Evolutionary conservation across 805 yeast genomes (phyloP), one percentile per base, ranked within the genome.

Genomic region (Kazachstania psychrophila): DNA sequence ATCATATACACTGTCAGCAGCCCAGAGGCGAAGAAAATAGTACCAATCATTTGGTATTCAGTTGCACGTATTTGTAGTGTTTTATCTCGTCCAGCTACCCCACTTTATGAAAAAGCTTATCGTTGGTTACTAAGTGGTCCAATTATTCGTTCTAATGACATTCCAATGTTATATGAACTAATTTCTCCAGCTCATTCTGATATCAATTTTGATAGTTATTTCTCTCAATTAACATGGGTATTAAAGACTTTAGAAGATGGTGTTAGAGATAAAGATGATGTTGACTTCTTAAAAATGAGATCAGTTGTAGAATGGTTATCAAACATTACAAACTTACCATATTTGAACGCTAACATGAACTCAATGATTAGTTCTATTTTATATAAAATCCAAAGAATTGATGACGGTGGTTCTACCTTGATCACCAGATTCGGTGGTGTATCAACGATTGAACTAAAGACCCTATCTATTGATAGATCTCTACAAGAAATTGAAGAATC

Each of bases 291-390:
- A 37, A 65, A 69, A 41, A 64, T 61, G 33, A 68, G 64, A 37
- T 78, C 77, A 6, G 68, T 80, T 2, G 56, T 85, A 38, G 96
- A 86, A 45, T 76, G 86, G 77, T 43, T 73, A 2, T 46, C 80
- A 50, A 75, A 76, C 40, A 58, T 80, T 37, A 44, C 62, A 25
- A 67, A 68, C 41, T 68, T 78, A 6, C 77, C 80, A 23, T 75
- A 67, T 45, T 41, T 68, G 17, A 60, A 61, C 28, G 45, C 60
- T 22, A 62, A 61, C 28, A 44, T 75, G 27, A 66, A 65, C 30
- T 54, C 58, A 2, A 54, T 61, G 34, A 54, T 79, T 5, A 49
- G 64, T 15, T 54, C 54, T 14, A 55, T 78, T 7, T 35, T 79
- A 4, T 64, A 64, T 41, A 62, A 59, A n/a, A 49, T 78, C 1